Base-by-base conservation (phyloP, 352 stramenopile species). In the Phytophthora podocarpi region DNA sequence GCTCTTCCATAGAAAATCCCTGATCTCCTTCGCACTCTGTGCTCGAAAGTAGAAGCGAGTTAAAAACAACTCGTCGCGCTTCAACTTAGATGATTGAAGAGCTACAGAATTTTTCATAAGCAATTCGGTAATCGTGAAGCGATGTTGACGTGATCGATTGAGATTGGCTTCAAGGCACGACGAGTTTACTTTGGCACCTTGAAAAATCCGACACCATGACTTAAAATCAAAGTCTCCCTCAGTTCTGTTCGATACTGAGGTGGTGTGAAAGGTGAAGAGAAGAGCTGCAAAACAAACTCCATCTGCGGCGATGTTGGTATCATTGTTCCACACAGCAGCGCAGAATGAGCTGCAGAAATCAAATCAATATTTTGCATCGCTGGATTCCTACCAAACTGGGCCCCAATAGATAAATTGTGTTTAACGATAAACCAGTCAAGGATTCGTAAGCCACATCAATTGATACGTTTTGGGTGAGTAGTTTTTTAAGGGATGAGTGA, bases 401-500 rank as follows among this genome's bases (percentile, higher is more conserved):
- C 20, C 16, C 47, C 47, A n/a, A 55, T 13, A 9, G 35, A 36
- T 1, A 45, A 32, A 13, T 55, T 55, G 13, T 55, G 47, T 23
- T 34, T 31, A 31, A 55, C 9, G 35, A 55, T 55, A 15, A 45
- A 55, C 2, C 43, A 18, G 32, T 55, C 47, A 3, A 45, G 23
- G 12, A 48, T 48, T 7, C 40, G 40, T 11, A 48, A 23, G 3
- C 40, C 40, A 48, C 23, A 13, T 48, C 40, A 21, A 23, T 23
- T 18, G 40, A 48, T 23, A 48, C 40, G 24, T 4, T 21, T 15
- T 23, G 40, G 34, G 40, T 12, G 6, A 48, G 23, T n/a, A 48
- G n/a, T 8, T 48, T 48, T 34, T 48, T 35, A 11, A 48, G 40
- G 13, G 40, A 21, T 5, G 23, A 48, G 8, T 48, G 40, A 12